phyloP scores from a whole-genome alignment of 345 rosid species.

The Boechera divaricarpa region DNA sequence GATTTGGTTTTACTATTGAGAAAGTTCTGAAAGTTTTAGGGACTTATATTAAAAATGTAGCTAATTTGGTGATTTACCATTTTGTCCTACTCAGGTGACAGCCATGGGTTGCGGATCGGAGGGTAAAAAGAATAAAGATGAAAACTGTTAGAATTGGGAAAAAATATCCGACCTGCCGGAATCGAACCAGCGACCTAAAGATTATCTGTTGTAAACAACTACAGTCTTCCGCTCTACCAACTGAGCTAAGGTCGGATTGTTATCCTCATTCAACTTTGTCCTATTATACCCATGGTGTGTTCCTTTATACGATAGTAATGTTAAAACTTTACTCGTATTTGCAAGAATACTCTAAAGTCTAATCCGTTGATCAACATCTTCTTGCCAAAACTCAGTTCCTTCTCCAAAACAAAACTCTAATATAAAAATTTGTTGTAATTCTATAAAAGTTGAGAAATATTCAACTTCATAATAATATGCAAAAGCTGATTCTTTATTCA shows the following conservation, averaged over 20 bases:
- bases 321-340: background rate
- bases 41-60: background rate
- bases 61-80: background rate
- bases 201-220: constrained; percentile 44
- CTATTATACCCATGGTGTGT: background rate
- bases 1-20: constrained; percentile 7
- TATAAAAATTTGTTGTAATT: background rate
- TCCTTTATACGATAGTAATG: background rate
- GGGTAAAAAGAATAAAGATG: background rate
- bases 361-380: background rate
- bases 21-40: constrained; percentile 4
- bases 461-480: background rate
- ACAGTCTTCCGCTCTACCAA: constrained; percentile 99
- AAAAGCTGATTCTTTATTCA: background rate
- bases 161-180: constrained; percentile 25
- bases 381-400: background rate
- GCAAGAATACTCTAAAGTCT: background rate
- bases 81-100: background rate
- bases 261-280: fast-evolving
- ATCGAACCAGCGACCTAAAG: constrained; percentile 37
- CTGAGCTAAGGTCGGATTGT: constrained; percentile 95
- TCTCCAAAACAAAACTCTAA: background rate
- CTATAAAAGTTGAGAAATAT: background rate
- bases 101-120: background rate
- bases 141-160: background rate